Evolutionary conservation across 1,284 basidiomycete species (phyloP).

Genomic region (Sporisorium sorghi): DNA sequence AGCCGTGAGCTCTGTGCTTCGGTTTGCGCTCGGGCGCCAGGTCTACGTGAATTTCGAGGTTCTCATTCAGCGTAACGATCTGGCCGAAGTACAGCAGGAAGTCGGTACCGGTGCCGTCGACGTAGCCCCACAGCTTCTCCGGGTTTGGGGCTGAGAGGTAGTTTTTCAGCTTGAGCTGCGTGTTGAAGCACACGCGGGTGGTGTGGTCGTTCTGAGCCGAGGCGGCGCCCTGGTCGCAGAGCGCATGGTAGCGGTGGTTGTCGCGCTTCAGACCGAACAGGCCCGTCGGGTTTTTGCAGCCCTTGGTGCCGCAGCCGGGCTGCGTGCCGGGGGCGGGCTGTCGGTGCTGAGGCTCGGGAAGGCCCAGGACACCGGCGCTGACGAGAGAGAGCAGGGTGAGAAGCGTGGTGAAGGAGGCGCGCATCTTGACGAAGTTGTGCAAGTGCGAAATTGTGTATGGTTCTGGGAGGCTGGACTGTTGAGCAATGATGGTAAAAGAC

Average conservation of each 20-base stretch:
- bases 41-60: conserved; percentile 18
- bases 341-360: background rate
- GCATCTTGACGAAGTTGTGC: background rate
- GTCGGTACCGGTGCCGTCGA: conserved; percentile 21
- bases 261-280: conserved; percentile 8
- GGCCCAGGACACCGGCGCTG: background rate
- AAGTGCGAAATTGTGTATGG: background rate
- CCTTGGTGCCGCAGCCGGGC: conserved; percentile 23
- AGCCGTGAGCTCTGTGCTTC: conserved; percentile 12
- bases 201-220: background rate
- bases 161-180: background rate
- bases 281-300: conserved; percentile 17
- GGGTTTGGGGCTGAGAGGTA: conserved; percentile 23
- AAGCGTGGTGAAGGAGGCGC: conserved; percentile 2
- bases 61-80: conserved; percentile 17
- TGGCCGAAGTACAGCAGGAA: conserved; percentile 25
- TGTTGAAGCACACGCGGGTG: conserved; percentile 22
- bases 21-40: background rate
- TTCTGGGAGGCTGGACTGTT: background rate
- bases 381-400: conserved; percentile 3
- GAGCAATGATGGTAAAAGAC: background rate
- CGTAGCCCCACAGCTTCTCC: conserved; percentile 5
- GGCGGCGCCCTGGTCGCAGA: conserved; percentile 9
- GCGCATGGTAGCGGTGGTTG: conserved; percentile 2
- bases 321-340: background rate